These are phyloP conservation scores for Xylaria telfairii DNA, from an alignment of 495 filamentous ascomycete genomes.

Conservation along the genomic window DNA sequence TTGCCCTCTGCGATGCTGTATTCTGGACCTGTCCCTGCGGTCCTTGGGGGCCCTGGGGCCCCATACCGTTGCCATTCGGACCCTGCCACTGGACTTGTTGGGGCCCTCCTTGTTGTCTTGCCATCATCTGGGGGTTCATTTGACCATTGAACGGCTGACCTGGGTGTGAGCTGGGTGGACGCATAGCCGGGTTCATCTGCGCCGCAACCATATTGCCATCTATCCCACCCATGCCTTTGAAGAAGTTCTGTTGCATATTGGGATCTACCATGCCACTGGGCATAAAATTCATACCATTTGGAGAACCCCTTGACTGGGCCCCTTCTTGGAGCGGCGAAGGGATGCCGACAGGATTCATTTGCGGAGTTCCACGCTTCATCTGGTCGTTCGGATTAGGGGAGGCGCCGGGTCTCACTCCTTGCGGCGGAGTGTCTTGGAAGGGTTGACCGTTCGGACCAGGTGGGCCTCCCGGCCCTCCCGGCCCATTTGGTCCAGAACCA, in stretches of 20 bases:
- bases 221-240: slow-evolving; percentile 56
- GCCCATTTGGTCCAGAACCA: slow-evolving; percentile 50
- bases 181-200: slow-evolving; percentile 76
- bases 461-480: slow-evolving; percentile 58
- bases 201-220: slow-evolving; percentile 60
- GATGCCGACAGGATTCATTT: slow-evolving; percentile 78
- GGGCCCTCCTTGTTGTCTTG: slow-evolving; percentile 43
- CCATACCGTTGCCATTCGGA: slow-evolving; percentile 70
- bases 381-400: slow-evolving; percentile 90
- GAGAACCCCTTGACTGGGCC: slow-evolving; percentile 77
- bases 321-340: slow-evolving; percentile 85
- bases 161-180: slow-evolving; percentile 87
- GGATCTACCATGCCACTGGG: slow-evolving; percentile 70
- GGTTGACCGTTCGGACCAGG: slow-evolving; percentile 58
- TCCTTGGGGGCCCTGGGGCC: slow-evolving; percentile 60
- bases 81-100: slow-evolving; percentile 61
- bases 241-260: slow-evolving; percentile 58
- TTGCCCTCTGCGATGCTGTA: slow-evolving; percentile 78
- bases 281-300: slow-evolving; percentile 79
- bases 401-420: slow-evolving; percentile 77
- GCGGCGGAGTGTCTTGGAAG: slow-evolving; percentile 78
- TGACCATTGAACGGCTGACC: slow-evolving; percentile 63
- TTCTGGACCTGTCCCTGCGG: slow-evolving; percentile 69
- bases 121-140: slow-evolving; percentile 64
- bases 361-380: slow-evolving; percentile 89